Base-by-base conservation (phyloP, 108 stramenopile genomes). In the Hondaea fermentalgiana region DNA sequence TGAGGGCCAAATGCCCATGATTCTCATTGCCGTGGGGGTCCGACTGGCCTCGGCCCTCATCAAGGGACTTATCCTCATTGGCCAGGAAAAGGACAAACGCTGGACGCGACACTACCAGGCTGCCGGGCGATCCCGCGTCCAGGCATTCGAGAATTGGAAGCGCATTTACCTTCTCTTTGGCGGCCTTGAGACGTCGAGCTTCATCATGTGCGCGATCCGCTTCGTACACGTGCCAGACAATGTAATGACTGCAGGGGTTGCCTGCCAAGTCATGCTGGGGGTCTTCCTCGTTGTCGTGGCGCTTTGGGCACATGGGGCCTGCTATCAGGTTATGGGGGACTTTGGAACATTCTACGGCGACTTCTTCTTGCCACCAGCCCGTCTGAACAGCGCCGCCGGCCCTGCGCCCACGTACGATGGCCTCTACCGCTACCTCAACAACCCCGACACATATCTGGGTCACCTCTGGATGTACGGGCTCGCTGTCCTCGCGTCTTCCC, bases 381-480 rank as follows among this genome's bases (percentile, higher is more conserved):
- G 76, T 45, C 14, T 17, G 25, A 17, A 17, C 35, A 28, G 25
- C 10, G 76, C 43, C 3, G 6, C 51, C 25, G n/a, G 43, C 8
- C 76, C 76, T 12, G 12, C 45, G 76, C 76, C 51, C 51, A 83
- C 76, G 6, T 83, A 83, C 51, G 76, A 83, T 0, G 76, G 76
- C 28, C n/a, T 83, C 25, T 83, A 83, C 28, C 76, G 76, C 76
- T 83, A 83, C 51, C 51, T 83, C 25, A 83, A 83, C 28, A 83
- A 83, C 51, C 76, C 76, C 6, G 76, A 83, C 51, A 53, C 76
- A 10, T 83, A 83, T 45, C 76, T 83, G 8, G 76, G 76, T 12
- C 76, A 83, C 23, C 23, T 83, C 10, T 83, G 76, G 76, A 83
- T 83, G 76, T 83, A 83, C 51, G 76, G 76, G 17, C 49, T 83